Evolutionary conservation across 768 basidiomycete species (phyloP), one percentile per base, ranked within the genome.

Genomic region (Collybia mongolica): DNA sequence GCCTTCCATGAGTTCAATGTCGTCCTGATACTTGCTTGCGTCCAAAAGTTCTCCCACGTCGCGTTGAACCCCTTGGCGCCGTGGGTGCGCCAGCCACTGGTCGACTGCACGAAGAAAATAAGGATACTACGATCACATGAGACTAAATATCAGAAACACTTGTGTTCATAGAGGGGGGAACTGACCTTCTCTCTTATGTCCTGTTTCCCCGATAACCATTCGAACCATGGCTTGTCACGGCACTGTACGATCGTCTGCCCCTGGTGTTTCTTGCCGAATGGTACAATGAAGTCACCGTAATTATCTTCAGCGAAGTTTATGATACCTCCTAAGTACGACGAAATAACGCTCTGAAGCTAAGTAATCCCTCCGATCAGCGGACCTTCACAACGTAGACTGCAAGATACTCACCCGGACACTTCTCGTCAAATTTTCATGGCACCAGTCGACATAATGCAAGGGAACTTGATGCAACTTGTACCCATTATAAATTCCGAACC

Each of bases 381-480:
- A 12, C 5, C 11, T 12, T 9, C 11, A 32, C 3, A 9, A 14
- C 32, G 3, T 3, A 11, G 11, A 11, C 32, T 32, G 32, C 14
- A 12, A 32, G 14, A 32, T 9, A 32, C 32, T 32, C 14, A 32
- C 32, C 32, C 43, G 19, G 18, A 49, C 48, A n/a, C 28, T 42
- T 6, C 3, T 18, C 6, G 44, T 29, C 1, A 49, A 44, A 15
- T 19, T 42, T 29, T 37, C 39, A 2, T 14, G 32, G 28, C 54
- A 52, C 54, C 46, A 50, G 11, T 53, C 39, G 20, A 56, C 11
- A 36, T 56, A 56, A 3, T 48, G 40, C 20, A 56, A 39, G 18
- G 52, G 49, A 18, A 46, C 53, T 6, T 50, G 6, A 24, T 44
- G 37, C 18, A 56, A 42, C 45, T 39, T 53, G 32, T 48, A 45